Evolutionary conservation across 805 yeast genomes (phyloP).

Genomic region (Lachancea sp.): DNA sequence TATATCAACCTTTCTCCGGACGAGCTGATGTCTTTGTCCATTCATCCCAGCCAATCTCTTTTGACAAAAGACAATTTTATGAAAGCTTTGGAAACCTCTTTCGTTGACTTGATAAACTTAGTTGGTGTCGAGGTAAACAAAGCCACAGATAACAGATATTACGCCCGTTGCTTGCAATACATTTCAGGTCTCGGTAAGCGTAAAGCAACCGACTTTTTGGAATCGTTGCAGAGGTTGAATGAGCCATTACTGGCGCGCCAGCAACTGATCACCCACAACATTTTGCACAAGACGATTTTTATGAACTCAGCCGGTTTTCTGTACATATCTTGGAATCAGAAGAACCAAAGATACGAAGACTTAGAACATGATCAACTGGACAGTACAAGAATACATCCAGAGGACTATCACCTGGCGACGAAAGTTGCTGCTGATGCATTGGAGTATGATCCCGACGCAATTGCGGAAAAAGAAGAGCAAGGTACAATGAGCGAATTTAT

Average conservation of each 20-base stretch:
- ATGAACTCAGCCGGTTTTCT: slow-evolving; percentile 89
- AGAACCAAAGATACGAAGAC: slow-evolving; percentile 39
- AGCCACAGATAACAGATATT: slow-evolving; percentile 65
- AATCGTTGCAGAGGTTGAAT: slow-evolving; percentile 58
- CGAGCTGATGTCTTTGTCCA: slow-evolving; percentile 60
- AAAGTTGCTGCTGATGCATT: slow-evolving; percentile 98
- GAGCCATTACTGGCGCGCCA: slow-evolving; percentile 65
- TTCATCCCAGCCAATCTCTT: slow-evolving; percentile 68
- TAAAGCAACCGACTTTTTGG: slow-evolving; percentile 80
- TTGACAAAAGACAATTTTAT: slow-evolving; percentile 56
- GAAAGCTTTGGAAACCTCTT: slow-evolving; percentile 68
- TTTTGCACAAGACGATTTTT: slow-evolving; percentile 74
- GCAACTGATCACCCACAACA: slow-evolving; percentile 74
- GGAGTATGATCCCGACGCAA: slow-evolving; percentile 91
- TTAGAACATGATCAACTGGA: slow-evolving; percentile 77
- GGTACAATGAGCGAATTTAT: slow-evolving; percentile 37
- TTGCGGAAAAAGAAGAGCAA: slow-evolving; percentile 48
- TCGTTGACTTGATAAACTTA: slow-evolving; percentile 84
- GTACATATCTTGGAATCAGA: slow-evolving; percentile 59
- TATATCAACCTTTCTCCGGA: slow-evolving; percentile 67
- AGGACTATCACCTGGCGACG: slow-evolving; percentile 91
- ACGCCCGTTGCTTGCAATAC: slow-evolving; percentile 65
- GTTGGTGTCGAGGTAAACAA: slow-evolving; percentile 93
- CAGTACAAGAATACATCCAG: slow-evolving; percentile 95
- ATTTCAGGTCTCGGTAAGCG: slow-evolving; percentile 94